Conservation (phyloP, 441 rosid genomes). For the Gossypium davidsonii region DNA sequence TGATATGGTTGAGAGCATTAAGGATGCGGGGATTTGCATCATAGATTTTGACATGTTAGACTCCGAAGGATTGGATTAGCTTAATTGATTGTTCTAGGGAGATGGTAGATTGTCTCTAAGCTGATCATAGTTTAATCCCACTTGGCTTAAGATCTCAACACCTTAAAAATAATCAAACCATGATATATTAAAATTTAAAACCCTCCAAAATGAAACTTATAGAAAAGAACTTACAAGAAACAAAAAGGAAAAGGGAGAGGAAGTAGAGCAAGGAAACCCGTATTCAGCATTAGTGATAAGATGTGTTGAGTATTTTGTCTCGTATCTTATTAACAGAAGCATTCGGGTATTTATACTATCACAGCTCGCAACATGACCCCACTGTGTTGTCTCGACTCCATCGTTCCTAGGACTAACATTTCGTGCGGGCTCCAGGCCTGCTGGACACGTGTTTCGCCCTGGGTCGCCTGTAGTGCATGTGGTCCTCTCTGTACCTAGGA, state of each 20-base stretch:
- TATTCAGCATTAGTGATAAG: slow-evolving; percentile 3
- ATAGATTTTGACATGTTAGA: slow-evolving; percentile 70
- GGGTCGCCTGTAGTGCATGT: too few relatives aligned
- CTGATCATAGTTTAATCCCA: slow-evolving; percentile 76
- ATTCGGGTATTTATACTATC: too few relatives aligned
- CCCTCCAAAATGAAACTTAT: not conserved
- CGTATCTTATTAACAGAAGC: too few relatives aligned
- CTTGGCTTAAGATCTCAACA: slow-evolving; percentile 48
- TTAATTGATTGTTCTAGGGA: slow-evolving; percentile 45
- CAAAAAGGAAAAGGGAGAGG: slow-evolving; percentile 30
- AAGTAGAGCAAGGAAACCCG: slow-evolving; percentile 29
- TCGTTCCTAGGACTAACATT: too few relatives aligned
- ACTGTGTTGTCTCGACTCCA: too few relatives aligned
- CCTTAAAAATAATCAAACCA: slow-evolving; percentile 30
- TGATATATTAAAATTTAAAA: too few relatives aligned
- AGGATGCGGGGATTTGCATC: slow-evolving; percentile 72
- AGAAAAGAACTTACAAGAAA: slow-evolving; percentile 31
- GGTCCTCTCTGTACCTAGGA: too few relatives aligned
- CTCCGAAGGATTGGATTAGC: slow-evolving; percentile 58
- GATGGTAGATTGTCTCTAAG: slow-evolving; percentile 72
- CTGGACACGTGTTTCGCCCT: too few relatives aligned
- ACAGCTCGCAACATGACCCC: too few relatives aligned
- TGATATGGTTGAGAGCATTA: slow-evolving; percentile 44
- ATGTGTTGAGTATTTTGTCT: too few relatives aligned
- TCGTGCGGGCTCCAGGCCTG: too few relatives aligned